A percentile compares a stretch with the other conserved stretches of the same genome.
phyloP scores from a whole-genome alignment of 192 early-diverging fungal genomes.

The Coemansia sp. region DNA sequence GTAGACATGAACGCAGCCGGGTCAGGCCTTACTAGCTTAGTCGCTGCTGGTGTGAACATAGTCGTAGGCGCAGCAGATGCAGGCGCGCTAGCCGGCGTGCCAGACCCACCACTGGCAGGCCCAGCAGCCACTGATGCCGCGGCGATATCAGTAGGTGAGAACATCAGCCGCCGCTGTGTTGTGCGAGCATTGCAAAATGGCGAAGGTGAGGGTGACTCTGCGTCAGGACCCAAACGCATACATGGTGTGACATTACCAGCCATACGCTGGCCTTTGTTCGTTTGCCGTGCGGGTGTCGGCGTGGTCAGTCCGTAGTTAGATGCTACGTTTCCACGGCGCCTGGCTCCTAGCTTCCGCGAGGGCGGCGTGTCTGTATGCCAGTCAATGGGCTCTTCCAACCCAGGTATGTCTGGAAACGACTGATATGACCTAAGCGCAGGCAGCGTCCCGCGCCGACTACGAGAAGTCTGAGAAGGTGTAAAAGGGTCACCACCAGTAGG shows the following conservation, averaged over 20 bases:
- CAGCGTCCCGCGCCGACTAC: slow-evolving; percentile 15
- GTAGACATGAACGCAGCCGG: slow-evolving; percentile 55
- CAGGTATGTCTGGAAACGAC: slow-evolving; percentile 41
- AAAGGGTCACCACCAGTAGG: slow-evolving; percentile 8
- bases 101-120: slow-evolving; percentile 21
- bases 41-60: slow-evolving; percentile 54
- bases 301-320: slow-evolving; percentile 11
- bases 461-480: not conserved
- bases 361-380: slow-evolving; percentile 11
- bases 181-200: not conserved
- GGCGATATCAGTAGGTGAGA: slow-evolving; percentile 34
- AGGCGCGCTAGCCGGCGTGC: slow-evolving; percentile 15
- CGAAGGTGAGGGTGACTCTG: not conserved
- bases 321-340: not conserved
- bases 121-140: slow-evolving; percentile 19
- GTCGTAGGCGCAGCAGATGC: slow-evolving; percentile 8
- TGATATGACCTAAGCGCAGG: slow-evolving; percentile 23
- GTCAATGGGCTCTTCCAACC: not conserved
- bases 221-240: not conserved
- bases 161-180: slow-evolving; percentile 34
- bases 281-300: not conserved
- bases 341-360: not conserved
- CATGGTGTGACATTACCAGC: not conserved
- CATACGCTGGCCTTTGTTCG: not conserved
- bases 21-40: slow-evolving; percentile 57